These are phyloP conservation scores for Ceratocystis ficicola DNA, from an alignment of 2,329 filamentous ascomycete genomes.

Conservation along the genomic window DNA sequence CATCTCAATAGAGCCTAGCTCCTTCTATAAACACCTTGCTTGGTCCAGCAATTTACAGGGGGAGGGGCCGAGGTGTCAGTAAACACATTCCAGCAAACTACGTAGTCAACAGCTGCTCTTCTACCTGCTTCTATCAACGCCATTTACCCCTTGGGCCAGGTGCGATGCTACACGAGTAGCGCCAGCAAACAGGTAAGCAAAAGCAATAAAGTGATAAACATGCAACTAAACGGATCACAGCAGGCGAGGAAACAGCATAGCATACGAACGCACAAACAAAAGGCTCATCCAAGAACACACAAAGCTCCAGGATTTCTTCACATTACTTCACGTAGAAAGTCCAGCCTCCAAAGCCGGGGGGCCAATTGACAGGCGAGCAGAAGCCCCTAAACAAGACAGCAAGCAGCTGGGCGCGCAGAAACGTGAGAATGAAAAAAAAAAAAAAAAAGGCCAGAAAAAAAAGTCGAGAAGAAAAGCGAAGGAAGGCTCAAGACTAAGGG, in stretches of 20 bases:
- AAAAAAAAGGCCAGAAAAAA: too few relatives aligned
- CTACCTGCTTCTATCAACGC: neutral
- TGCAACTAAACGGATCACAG: neutral
- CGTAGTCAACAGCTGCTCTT: neutral
- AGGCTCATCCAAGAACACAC: neutral
- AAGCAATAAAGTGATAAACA: neutral
- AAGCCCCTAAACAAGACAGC: neutral
- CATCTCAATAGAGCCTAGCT: neutral
- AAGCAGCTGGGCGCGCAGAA: neutral
- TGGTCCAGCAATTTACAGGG: neutral
- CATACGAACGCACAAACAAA: neutral
- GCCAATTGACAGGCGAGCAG: neutral
- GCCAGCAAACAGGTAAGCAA: too few relatives aligned
- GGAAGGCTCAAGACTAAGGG: neutral
- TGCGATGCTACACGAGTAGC: neutral
- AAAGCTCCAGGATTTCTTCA: neutral
- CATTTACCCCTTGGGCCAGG: neutral
- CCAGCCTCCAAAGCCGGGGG: neutral
- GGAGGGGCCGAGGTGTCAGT: neutral
- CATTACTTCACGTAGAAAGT: neutral
- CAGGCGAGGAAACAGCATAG: neutral
- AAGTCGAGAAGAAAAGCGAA: neutral
- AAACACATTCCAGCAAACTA: neutral
- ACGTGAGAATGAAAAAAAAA: neutral
- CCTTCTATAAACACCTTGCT: neutral